Percentiles rank a stretch among this genome's conserved stretches.
phyloP scores from a whole-genome alignment of 495 filamentous ascomycete genomes.

The Talaromyces proteolyticus region DNA sequence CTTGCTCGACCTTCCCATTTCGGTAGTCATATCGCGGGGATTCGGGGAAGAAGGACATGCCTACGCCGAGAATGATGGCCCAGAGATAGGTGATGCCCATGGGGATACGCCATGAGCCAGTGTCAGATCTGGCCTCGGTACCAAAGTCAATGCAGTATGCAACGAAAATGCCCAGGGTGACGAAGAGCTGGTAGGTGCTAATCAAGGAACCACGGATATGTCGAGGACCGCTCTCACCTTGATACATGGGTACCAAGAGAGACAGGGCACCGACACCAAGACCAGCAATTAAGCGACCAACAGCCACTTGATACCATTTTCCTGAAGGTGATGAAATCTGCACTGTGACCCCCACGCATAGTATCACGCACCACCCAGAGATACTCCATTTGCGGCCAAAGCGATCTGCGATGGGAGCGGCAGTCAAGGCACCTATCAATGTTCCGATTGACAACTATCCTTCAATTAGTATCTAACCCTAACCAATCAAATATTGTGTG shows the following conservation, averaged over 20 bases:
- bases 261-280: conserved; percentile 65
- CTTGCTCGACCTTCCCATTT: conserved; percentile 55
- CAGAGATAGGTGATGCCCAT: conserved; percentile 73
- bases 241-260: conserved; percentile 68
- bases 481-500: neutral
- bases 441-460: conserved; percentile 55
- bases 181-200: conserved; percentile 74
- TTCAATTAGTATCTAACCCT: too few species aligned
- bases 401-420: conserved; percentile 46
- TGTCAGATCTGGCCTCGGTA: conserved; percentile 42
- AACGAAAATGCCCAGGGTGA: conserved; percentile 79
- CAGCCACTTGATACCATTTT: conserved; percentile 48
- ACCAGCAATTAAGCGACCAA: conserved; percentile 56
- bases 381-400: conserved; percentile 50
- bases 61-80: conserved; percentile 63
- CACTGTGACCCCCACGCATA: conserved; percentile 60
- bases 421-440: conserved; percentile 57
- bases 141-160: conserved; percentile 77
- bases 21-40: conserved; percentile 66
- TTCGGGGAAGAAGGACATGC: conserved; percentile 69
- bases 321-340: conserved; percentile 51
- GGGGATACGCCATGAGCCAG: conserved; percentile 70
- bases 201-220: conserved; percentile 64
- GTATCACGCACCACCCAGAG: conserved; percentile 50
- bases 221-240: conserved; percentile 61